Base-by-base conservation (phyloP, 2,329 filamentous ascomycete species). In the Beauveria sp. region DNA sequence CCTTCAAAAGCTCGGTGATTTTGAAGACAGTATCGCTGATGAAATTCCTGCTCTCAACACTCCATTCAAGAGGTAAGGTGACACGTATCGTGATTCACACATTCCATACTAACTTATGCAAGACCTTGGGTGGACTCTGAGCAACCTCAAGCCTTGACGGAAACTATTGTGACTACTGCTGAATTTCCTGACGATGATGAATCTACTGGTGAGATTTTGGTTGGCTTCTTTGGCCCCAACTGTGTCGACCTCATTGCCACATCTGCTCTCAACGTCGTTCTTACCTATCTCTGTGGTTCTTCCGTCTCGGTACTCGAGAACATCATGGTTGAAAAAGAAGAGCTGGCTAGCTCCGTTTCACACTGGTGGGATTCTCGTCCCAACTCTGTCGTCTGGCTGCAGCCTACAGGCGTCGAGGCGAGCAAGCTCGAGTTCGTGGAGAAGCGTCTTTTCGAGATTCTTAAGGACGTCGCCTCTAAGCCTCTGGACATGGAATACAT, bases 131-230 rank as follows among this genome's bases (percentile, higher is more conserved):
- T 95, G 26, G 92, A 97, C 62, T 97, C 93, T 3, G 83, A 86
- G 59, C 89, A 90, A 66, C 88, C 91, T 0, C 88, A 90, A 2
- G 75, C 85, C 0, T 78, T 99, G 31, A 83, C 83, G 34, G 81
- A 90, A 71, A 91, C 90, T 0, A 80, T 87, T 12, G 75, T 96
- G 14, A 85, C 93, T 66, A 91, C 83, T 0, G 88, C 96, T 31
- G 88, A 96, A 65, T 99, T 99, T 69, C 95, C 95, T 0, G 95
- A 99, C 72, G 93, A 97, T 69, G 95, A 99, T 67, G 95, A 99
- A 72, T 93, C 91, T 0, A 90, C 88, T 61, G 95, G 95, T 43
- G 93, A 98, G 71, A 86, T 98, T 55, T 78, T 91, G 54, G 86
- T 97, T 22, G 89, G 84, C 1, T 96, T 96, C 76, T 86, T 98